These are phyloP conservation scores for Entomortierella beljakovae DNA, from an alignment of 192 early-diverging fungal genomes.

Conservation along the genomic window DNA sequence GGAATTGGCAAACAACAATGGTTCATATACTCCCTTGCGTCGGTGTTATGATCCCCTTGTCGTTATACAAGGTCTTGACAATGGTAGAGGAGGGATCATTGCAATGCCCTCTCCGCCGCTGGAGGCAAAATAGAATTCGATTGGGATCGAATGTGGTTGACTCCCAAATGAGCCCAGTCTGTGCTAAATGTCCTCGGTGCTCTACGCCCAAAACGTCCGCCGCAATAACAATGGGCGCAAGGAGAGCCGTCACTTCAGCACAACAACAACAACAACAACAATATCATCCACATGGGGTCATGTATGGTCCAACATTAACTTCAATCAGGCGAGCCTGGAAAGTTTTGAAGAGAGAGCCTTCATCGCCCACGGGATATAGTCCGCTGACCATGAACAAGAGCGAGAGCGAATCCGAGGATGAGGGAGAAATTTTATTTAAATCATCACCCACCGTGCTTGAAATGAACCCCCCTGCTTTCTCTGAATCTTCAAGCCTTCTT, in stretches of 20 bases:
- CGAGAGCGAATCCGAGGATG: neutral
- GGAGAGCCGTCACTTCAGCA: neutral
- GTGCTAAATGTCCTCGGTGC: too few species aligned
- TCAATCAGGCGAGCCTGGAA: slow-evolving; percentile 13
- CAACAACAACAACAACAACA: neutral
- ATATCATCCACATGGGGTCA: neutral
- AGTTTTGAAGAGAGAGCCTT: neutral
- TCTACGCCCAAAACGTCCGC: neutral
- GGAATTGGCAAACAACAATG: slow-evolving; percentile 18
- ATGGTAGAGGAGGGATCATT: slow-evolving; percentile 4
- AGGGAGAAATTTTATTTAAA: neutral
- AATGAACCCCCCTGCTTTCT: too few species aligned
- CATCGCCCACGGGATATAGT: slow-evolving; percentile 26
- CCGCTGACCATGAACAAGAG: slow-evolving; percentile 1
- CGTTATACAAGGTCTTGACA: slow-evolving; percentile 17
- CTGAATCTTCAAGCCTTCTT: too few species aligned
- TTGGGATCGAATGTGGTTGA: neutral
- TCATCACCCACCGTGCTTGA: neutral
- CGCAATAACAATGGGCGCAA: neutral
- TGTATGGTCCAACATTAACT: slow-evolving; percentile 1
- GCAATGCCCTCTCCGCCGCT: slow-evolving; percentile 14
- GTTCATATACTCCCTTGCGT: slow-evolving; percentile 32
- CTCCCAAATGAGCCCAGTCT: neutral
- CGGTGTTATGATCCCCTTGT: slow-evolving; percentile 26
- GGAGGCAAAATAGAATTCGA: neutral